phyloP scores from a whole-genome alignment of 192 early-diverging fungal genomes.

The Linnemannia hyalina region DNA sequence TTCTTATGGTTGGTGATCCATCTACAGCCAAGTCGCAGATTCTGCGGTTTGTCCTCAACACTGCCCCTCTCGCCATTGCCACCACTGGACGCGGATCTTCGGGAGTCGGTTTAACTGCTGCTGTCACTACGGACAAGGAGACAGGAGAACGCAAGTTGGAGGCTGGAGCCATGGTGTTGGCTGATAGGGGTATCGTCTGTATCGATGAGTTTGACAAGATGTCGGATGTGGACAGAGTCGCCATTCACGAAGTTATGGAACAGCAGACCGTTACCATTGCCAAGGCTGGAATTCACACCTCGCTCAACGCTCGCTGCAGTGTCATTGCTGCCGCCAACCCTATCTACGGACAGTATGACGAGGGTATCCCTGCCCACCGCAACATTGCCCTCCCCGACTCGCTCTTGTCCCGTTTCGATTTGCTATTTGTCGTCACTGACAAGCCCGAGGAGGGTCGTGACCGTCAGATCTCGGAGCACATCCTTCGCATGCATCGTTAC shows the following conservation, averaged over 20 bases:
- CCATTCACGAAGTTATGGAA: slow-evolving; percentile 99
- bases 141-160: slow-evolving; percentile 94
- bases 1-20: slow-evolving; percentile 98
- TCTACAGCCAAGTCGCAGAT: slow-evolving; percentile 99
- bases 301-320: slow-evolving; percentile 95
- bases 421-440: slow-evolving; percentile 97
- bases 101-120: slow-evolving; percentile 98
- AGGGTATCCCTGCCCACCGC: slow-evolving; percentile 86
- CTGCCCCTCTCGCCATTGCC: slow-evolving; percentile 95
- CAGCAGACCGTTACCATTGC: slow-evolving; percentile 98
- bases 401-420: slow-evolving; percentile 96
- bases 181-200: slow-evolving; percentile 96
- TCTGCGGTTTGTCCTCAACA: slow-evolving; percentile 94
- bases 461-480: slow-evolving; percentile 91
- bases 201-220: slow-evolving; percentile 99
- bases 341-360: slow-evolving; percentile 90
- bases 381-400: slow-evolving; percentile 98
- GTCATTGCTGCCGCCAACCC: slow-evolving; percentile 99
- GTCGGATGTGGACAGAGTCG: slow-evolving; percentile 96
- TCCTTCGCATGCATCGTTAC: slow-evolving; percentile 95
- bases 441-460: slow-evolving; percentile 89
- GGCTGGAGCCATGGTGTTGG: slow-evolving; percentile 99
- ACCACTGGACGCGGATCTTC: slow-evolving; percentile 97
- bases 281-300: slow-evolving; percentile 99
- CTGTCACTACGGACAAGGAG: slow-evolving; percentile 95